Conservation (phyloP, 2,329 filamentous ascomycete genomes). For the Botryosphaeria dothidea region DNA sequence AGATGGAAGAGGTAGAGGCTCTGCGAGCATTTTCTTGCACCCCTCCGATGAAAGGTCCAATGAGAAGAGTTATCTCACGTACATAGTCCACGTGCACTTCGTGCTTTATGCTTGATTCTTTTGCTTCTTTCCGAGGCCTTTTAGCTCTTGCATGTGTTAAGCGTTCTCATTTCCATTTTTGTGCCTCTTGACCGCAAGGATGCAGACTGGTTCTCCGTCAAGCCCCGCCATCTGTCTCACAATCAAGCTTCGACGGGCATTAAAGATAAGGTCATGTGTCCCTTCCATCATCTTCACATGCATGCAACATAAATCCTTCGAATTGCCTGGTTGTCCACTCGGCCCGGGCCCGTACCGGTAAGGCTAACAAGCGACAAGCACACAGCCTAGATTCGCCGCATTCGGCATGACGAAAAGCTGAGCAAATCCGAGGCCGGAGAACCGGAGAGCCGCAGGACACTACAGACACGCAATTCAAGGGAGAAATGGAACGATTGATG, state of each 20-base stretch:
- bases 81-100: background rate
- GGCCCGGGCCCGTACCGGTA: background rate
- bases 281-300: background rate
- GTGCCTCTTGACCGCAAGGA: no score
- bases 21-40: background rate
- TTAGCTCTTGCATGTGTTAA: no score
- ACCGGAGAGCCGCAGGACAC: background rate
- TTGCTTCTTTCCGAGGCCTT: background rate
- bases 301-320: background rate
- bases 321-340: background rate
- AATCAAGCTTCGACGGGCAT: background rate
- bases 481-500: background rate
- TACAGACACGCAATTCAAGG: background rate
- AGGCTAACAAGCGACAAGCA: background rate
- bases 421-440: conserved; percentile 5
- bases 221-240: background rate
- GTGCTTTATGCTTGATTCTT: background rate
- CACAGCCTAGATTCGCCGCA: background rate
- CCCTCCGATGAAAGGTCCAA: background rate
- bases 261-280: background rate
- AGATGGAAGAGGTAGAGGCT: background rate
- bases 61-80: background rate
- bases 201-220: background rate
- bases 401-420: background rate
- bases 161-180: no score